Base-by-base conservation (phyloP, 441 rosid species). In the Rhodomyrtus psidioides region DNA sequence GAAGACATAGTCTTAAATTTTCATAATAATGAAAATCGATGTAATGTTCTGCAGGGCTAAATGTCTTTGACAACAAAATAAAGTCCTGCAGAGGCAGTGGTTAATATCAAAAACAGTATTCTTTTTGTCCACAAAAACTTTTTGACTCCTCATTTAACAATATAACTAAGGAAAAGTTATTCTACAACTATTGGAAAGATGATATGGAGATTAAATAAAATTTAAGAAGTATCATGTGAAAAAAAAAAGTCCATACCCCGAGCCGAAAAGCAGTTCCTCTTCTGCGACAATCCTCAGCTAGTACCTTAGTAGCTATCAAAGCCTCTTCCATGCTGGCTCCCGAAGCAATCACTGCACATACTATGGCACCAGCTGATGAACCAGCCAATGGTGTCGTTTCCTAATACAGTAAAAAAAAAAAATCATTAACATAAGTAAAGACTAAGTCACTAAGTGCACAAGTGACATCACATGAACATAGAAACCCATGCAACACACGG, bases 201-300 rank as follows among this genome's bases (percentile, higher is more conserved):
- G n/a, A 44, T 65, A 14, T 46, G 60, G 27, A 54, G 42, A 82
- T 2, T 2, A 54, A 10, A 81, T 15, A 81, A 81, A n/a, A 81
- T 55, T 9, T 30, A 70, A 39, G 49, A 34, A 70, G 79, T 21
- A 70, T 21, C 49, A 21, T 39, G 79, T 14, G 44, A 58, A 28
- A n/a, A 56, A 17, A 34, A 19, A 54, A 55, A 70, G 70, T n/a
- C 83, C 90, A 87, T 91, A 97, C 99, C 95, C 99, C 99, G 55
- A 97, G 98, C 85, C 99, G 95, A 86, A 97, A 97, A 74, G 98
- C 98, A 87, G 98, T 97, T 86, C 99, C 99, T 84, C 88, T 96
- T 55, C 88, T 91, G 56, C 98, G 93, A 88, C 98, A 96, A 88
- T 97, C 91, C 76, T 93, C 92, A 81, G 98, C 98, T 83, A 97